Evolutionary conservation across 768 basidiomycete species (phyloP), one percentile per base, ranked within the genome.

Genomic region (Leccinum subgranulosum): DNA sequence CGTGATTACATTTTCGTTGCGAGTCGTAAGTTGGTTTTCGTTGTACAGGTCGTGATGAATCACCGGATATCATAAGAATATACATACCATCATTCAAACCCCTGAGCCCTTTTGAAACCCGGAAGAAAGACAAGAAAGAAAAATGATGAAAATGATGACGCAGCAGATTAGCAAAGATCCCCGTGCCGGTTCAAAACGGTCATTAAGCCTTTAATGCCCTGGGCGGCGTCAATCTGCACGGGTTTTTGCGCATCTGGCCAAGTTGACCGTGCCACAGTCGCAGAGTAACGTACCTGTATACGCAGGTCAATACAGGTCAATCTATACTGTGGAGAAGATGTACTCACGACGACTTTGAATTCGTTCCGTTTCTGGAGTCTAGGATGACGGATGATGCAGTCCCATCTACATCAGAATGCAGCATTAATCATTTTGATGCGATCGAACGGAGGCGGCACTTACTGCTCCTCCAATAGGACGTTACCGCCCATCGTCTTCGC

Each of bases 161-260:
- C 8, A 36, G n/a, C 6, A 41, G 43, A 59, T 59, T 47, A 72
- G 46, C 65, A 70, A 51, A 65, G 36, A 27, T 69, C 67, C 36
- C 63, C 66, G 4, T 74, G 62, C 23, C 75, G 71, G 51, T 75
- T 61, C 54, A 75, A 9, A 43, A 75, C 66, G 39, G 76, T 76
- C 74, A 75, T 75, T 49, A 75, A 47, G 12, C 74, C 74, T 46
- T 55, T 67, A 33, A 75, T 57, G 49, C 75, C 74, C 54, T 72
- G 63, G 19, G 71, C 74, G 25, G 74, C 71, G 28, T 73, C 67
- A 25, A 76, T 65, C 27, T 69, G 61, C 6, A 75, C 68, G n/a
- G 74, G 76, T 53, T 29, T 68, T 55, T 75, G 74, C n/a, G 69
- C 74, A 64, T 75, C 74, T 54, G 73, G 69, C 55, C 63, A 63